These are phyloP conservation scores for Lecanoromycetidae sp. DNA, from an alignment of 2,329 filamentous ascomycete genomes.

Conservation along the genomic window DNA sequence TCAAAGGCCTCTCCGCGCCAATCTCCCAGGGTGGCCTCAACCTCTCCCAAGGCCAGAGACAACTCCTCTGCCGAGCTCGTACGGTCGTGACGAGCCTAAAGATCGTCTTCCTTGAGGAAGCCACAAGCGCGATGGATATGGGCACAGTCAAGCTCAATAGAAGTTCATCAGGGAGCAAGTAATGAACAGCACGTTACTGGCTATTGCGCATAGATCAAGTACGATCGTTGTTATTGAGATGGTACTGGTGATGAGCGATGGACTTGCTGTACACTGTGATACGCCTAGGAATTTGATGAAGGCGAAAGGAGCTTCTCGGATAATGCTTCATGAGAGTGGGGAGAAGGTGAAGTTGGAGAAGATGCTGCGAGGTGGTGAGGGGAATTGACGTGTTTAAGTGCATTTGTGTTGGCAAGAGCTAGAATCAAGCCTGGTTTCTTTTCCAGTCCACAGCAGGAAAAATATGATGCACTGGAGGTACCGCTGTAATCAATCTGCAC, in stretches of 20 bases:
- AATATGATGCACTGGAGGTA: no score
- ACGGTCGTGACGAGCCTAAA: constrained; percentile 61
- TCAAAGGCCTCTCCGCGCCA: constrained; percentile 48
- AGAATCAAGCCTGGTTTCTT: no score
- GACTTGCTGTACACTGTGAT: constrained; percentile 57
- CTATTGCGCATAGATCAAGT: constrained; percentile 64
- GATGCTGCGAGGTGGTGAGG: constrained; percentile 2
- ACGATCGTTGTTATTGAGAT: constrained; percentile 68
- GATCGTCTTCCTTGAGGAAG: constrained; percentile 70
- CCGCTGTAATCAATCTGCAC: no score
- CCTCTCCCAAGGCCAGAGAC: constrained; percentile 65
- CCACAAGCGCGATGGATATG: constrained; percentile 69
- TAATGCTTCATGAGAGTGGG: constrained; percentile 35
- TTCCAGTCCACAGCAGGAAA: no score
- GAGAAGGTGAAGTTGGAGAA: constrained; percentile 19
- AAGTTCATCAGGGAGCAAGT: constrained; percentile 63
- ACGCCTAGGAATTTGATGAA: constrained; percentile 47
- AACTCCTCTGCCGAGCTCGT: constrained; percentile 62
- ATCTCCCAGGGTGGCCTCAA: constrained; percentile 64
- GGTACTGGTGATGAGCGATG: constrained; percentile 59
- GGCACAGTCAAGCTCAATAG: constrained; percentile 60
- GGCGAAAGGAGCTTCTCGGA: constrained; percentile 44
- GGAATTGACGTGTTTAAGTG: not conserved
- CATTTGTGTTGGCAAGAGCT: no score
- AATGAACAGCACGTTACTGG: constrained; percentile 53